Base-by-base conservation (phyloP, 2,329 filamentous ascomycete species). In the Parastagonospora nodorum region DNA sequence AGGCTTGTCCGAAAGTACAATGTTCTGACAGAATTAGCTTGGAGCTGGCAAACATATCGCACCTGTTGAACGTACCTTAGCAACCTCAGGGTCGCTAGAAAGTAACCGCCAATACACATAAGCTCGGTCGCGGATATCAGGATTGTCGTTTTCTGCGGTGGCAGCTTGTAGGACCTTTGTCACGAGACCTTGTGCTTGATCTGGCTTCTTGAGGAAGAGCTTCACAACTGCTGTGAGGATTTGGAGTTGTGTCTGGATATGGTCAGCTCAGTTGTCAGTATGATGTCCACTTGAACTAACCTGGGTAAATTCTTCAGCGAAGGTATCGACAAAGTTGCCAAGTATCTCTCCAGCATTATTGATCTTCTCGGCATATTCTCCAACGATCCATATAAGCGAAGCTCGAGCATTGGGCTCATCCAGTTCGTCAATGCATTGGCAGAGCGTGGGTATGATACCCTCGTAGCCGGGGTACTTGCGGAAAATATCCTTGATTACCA, bases 401-500 rank as follows among this genome's bases (percentile, higher is more conserved):
- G 89, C 92, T 67, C 94, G 82, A 6, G 94, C 94, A 64, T 92
- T 88, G 1, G 93, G 92, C 74, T 99, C 94, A 69, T 99, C 94
- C 60, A 99, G 76, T 64, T 99, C 94, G 66, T 99, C 94, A 55
- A 99, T 97, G 69, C 96, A 91, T 73, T 97, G 86, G 79, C 95
- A 99, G 11, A 99, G 82, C 0, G 92, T 96, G 2, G 93, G 93
- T 64, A 99, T 99, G 61, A 99, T 96, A 27, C 92, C 94, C 76
- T 99, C 94, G 67, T 97, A 99, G 15, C 94, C 94, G 8, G 93
- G 92, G 66, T 99, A 99, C 75, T 96, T 96, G 61, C 94, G 85
- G 77, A 99, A 88, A 55, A 99, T 97, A 61, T 99, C 94, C 78
- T 96, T 97, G 79, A 97, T 96, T 41, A 99, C 94, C n/a, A 99